Evolutionary conservation across 2,329 filamentous ascomycete species (phyloP), one percentile per base, ranked within the genome.

Genomic region (Xylaria digitata): DNA sequence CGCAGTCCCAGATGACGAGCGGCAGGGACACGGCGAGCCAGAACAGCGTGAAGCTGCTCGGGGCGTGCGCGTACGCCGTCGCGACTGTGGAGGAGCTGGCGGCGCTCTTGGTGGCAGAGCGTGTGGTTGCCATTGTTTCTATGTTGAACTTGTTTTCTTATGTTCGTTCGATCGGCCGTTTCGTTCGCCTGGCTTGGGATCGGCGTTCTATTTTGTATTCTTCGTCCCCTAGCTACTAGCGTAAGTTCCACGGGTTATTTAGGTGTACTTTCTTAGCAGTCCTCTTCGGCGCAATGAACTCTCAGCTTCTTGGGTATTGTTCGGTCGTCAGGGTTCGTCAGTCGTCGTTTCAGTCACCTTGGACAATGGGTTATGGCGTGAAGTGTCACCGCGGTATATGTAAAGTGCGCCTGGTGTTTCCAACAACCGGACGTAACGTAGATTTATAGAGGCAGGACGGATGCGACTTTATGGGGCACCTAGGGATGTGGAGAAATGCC

Each of bases 1-100:
- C 82, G 34, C 87, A 87, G 81, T 97, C 94, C 94, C 94, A 97
- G 57, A 87, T 75, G 55, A 97, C 92, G 67, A 96, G 85, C 1
- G 92, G 92, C 17, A 96, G 81, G 21, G 92, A 94, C 68, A 95
- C 70, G 65, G 85, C 79, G 30, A 97, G 84, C 93, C 93, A 97
- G 70, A 89, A 71, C 49, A 93, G 84, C 23, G 82, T 85, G 0
- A 77, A 61, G 1, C 73, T 66, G 7, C 82, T 79, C 5, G 86
- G 86, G 5, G 79, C 74, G 78, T 88, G 85, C 34, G 76, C 70
- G 81, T 81, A 86, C 30, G 61, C 46, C 17, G 61, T 66, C 21
- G 55, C 52, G 17, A 58, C 19, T 1, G 66, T 32, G n/a, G 68
- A 53, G 13, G 66, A 32, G 60, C 53, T 50, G 26, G 67, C 61